A percentile compares a stretch with the other conserved stretches of the same genome.
Evolutionary conservation across 2,329 filamentous ascomycete species (phyloP).

Genomic region (Fusarium poae): DNA sequence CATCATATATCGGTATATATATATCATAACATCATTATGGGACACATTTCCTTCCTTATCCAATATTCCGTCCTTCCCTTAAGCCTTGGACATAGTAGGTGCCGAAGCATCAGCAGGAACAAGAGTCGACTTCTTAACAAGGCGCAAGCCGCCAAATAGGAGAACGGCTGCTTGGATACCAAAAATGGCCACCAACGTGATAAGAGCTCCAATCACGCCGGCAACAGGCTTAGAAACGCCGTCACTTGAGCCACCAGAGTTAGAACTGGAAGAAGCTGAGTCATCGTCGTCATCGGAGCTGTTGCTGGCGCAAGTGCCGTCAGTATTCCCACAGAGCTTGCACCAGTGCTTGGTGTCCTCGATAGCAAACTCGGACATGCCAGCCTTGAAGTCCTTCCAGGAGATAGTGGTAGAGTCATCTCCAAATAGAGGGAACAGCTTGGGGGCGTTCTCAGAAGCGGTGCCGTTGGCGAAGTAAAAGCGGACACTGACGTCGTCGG

Average conservation of each 20-base stretch:
- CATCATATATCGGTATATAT: conserved; percentile 16
- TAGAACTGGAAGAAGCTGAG: conserved; percentile 37
- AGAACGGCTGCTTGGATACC: conserved; percentile 60
- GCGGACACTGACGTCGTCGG: conserved; percentile 66
- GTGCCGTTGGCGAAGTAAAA: conserved; percentile 73
- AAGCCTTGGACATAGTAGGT: conserved; percentile 43
- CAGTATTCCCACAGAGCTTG: conserved; percentile 77
- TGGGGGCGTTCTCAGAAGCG: conserved; percentile 64
- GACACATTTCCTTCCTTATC: neutral
- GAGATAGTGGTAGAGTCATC: conserved; percentile 66
- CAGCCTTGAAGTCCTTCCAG: conserved; percentile 75
- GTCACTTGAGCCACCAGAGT: conserved; percentile 43
- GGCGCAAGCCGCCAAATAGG: conserved; percentile 58
- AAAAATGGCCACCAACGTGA: conserved; percentile 66
- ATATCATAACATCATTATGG: conserved; percentile 13
- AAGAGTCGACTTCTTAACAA: conserved; percentile 63
- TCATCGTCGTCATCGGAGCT: conserved; percentile 42
- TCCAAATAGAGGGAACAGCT: conserved; percentile 71
- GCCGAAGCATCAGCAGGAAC: conserved; percentile 21
- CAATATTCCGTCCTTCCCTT: neutral
- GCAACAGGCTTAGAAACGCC: conserved; percentile 78
- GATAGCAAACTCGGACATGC: conserved; percentile 76
- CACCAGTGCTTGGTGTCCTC: conserved; percentile 78
- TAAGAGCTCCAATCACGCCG: conserved; percentile 82
- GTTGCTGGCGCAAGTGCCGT: conserved; percentile 71